These are phyloP conservation scores for Penicillium chermesinum DNA, from an alignment of 495 filamentous ascomycete species.

Conservation along the genomic window DNA sequence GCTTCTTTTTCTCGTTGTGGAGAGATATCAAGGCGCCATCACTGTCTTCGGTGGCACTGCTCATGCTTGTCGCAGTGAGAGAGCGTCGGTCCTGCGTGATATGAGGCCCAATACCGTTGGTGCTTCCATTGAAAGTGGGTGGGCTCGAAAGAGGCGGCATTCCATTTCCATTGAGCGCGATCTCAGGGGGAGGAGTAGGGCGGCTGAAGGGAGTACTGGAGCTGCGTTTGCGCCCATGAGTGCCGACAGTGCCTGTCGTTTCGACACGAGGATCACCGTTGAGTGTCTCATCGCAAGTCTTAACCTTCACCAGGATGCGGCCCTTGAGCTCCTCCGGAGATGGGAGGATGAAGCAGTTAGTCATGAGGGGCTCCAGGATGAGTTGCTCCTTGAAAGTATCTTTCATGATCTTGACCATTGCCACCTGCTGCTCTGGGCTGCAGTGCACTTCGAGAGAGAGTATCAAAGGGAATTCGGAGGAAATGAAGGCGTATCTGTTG, in stretches of 20 bases:
- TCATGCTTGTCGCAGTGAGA: slow-evolving; percentile 51
- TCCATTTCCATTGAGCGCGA: slow-evolving; percentile 35
- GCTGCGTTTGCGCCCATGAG: slow-evolving; percentile 69
- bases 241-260: slow-evolving; percentile 32
- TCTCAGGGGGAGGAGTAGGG: slow-evolving; percentile 49
- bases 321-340: slow-evolving; percentile 79
- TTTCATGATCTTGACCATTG: slow-evolving; percentile 88
- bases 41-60: slow-evolving; percentile 61
- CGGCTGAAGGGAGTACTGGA: slow-evolving; percentile 70
- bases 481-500: slow-evolving; percentile 83
- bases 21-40: slow-evolving; percentile 42
- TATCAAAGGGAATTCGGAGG: slow-evolving; percentile 78
- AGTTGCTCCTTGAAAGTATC: slow-evolving; percentile 74
- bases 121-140: slow-evolving; percentile 38
- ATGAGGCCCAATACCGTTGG: slow-evolving; percentile 35
- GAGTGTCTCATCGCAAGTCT: slow-evolving; percentile 51
- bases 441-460: slow-evolving; percentile 96
- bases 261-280: slow-evolving; percentile 35
- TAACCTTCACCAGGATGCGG: slow-evolving; percentile 90
- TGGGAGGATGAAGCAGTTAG: slow-evolving; percentile 62
- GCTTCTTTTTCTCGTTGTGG: slow-evolving; percentile 50
- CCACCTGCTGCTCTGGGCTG: slow-evolving; percentile 70
- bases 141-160: slow-evolving; percentile 57
- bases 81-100: slow-evolving; percentile 46
- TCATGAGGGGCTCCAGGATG: slow-evolving; percentile 65